Base-by-base conservation (phyloP, 2,329 filamentous ascomycete species). In the Diaporthe australafricana region DNA sequence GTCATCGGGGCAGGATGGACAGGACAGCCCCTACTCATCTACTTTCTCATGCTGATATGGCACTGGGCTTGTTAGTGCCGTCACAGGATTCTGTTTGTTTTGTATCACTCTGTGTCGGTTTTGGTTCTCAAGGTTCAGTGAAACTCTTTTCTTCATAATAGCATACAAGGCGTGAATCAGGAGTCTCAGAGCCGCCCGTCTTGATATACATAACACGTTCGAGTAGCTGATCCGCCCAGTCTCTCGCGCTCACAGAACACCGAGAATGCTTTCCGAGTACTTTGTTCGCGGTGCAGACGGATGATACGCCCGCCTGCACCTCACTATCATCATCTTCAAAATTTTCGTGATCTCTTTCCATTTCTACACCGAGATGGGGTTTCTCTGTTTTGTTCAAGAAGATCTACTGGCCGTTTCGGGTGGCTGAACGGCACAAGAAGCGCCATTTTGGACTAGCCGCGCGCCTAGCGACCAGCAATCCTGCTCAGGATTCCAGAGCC, bases 401-500 rank as follows among this genome's bases (percentile, higher is more conserved):
- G n/a, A 65, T 35, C 30, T 30, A 56, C 27, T 11, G 50, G 52
- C 65, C 9, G 17, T 12, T 45, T 42, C 14, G n/a, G 52, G 40
- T 48, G 66, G n/a, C 66, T 22, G 27, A 27, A 27, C 42, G 42
- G 42, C 57, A 63, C 27, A 35, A 20, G 42, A 35, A 5, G 32
- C 5, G 32, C 32, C 5, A 35, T 48, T 38, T 38, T 8, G 25
- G 5, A 40, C 40, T 16, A 30, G 66, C n/a, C 40, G 35, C 66
- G 38, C 65, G 57, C 20, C 38, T 69, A 75, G 69, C 67, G 69
- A 62, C 76, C 73, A 70, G 74, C 74, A 53, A 86, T 76, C 79
- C 81, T 84, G 82, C 79, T 83, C 32, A 88, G 78, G 75, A 88
- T 81, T 72, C 81, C 77, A 75, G 80, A 76, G 73, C 80, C 78